Evolutionary conservation across 1,284 basidiomycete genomes (phyloP).

Genomic region (Ganoderma sinense): DNA sequence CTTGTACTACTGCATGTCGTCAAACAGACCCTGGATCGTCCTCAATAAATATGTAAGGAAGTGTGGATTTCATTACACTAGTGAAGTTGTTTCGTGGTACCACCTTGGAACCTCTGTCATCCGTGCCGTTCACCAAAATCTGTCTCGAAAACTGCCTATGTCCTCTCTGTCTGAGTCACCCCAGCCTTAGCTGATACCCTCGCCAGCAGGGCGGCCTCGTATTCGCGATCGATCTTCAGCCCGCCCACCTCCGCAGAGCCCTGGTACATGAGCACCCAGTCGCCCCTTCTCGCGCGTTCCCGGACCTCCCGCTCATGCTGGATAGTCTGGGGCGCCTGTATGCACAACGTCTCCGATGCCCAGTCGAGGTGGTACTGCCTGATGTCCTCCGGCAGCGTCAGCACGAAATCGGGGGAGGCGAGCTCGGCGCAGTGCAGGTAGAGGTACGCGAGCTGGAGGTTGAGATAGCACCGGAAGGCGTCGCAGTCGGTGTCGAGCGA

Average conservation of each 20-base stretch:
- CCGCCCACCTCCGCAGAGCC: constrained; percentile 8
- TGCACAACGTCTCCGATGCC: neutral
- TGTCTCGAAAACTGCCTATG: neutral
- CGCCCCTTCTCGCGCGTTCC: constrained; percentile 1
- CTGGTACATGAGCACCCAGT: constrained; percentile 14
- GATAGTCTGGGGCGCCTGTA: constrained; percentile 5
- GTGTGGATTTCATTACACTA: neutral
- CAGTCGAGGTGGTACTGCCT: constrained; percentile 15
- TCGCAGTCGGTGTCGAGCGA: constrained; percentile 14
- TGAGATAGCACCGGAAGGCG: constrained; percentile 2
- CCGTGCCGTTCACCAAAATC: too few species aligned
- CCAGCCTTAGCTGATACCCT: neutral
- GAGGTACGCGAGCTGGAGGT: constrained; percentile 11
- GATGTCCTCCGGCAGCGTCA: constrained; percentile 13
- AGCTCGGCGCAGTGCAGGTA: constrained; percentile 13
- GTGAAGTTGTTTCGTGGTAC: neutral
- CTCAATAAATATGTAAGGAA: neutral
- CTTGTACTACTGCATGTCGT: neutral
- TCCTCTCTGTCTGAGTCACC: neutral
- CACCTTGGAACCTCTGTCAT: neutral
- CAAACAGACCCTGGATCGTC: neutral
- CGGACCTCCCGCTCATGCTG: constrained; percentile 14
- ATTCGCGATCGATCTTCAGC: constrained; percentile 3
- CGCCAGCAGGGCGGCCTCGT: neutral
- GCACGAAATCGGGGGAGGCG: constrained; percentile 8